These are phyloP conservation scores for Geotrichum citri-aurantii DNA, from an alignment of 1,139 yeast species.

Conservation along the genomic window DNA sequence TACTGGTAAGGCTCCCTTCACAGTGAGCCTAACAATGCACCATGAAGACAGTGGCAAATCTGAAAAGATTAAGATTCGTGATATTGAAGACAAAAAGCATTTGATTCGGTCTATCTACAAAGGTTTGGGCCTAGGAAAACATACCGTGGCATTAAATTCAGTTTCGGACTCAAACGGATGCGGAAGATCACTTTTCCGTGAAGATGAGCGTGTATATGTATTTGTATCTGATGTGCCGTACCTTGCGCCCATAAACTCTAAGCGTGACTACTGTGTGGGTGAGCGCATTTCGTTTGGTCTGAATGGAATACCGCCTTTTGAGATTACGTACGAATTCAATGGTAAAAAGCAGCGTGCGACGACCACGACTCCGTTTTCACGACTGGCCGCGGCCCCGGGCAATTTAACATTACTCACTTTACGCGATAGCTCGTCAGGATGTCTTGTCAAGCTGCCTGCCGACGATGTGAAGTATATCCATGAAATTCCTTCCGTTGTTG, in stretches of 20 bases:
- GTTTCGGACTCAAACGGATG: slow-evolving; percentile 74
- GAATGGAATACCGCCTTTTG: slow-evolving; percentile 76
- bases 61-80: slow-evolving; percentile 36
- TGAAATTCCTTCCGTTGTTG: slow-evolving; percentile 86
- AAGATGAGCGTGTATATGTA: slow-evolving; percentile 38
- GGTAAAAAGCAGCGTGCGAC: slow-evolving; percentile 54
- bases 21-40: slow-evolving; percentile 47
- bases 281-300: slow-evolving; percentile 75
- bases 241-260: slow-evolving; percentile 43
- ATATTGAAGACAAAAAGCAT: slow-evolving; percentile 35
- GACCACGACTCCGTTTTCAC: slow-evolving; percentile 51
- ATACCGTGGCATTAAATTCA: slow-evolving; percentile 51
- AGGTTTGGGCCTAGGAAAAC: slow-evolving; percentile 49
- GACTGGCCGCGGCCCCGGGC: slow-evolving; percentile 83
- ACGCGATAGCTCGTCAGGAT: slow-evolving; percentile 70
- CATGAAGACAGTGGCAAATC: slow-evolving; percentile 50
- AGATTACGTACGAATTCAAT: slow-evolving; percentile 67
- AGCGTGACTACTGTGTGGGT: slow-evolving; percentile 75
- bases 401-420: slow-evolving; percentile 59
- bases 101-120: slow-evolving; percentile 39
- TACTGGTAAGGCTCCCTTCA: slow-evolving; percentile 61
- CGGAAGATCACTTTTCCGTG: slow-evolving; percentile 37
- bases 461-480: slow-evolving; percentile 45
- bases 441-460: slow-evolving; percentile 54
- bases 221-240: slow-evolving; percentile 74